Percentiles rank a stretch among this genome's conserved stretches.
Evolutionary conservation across 2,329 filamentous ascomycete genomes (phyloP).

Genomic region (Capronia coronata): DNA sequence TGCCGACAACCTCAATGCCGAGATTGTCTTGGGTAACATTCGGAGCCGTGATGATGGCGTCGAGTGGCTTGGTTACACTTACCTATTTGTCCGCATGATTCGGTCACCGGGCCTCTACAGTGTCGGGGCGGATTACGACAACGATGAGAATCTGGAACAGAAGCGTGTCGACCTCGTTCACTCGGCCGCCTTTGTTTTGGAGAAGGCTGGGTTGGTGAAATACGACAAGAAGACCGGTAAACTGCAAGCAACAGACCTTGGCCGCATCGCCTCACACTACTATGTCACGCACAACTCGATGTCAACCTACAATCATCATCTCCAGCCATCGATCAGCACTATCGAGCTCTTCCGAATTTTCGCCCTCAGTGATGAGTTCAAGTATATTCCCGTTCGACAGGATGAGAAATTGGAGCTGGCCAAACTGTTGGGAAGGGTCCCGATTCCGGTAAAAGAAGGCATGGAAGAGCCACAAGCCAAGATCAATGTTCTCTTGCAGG

Average conservation of each 20-base stretch:
- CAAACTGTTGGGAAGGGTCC: slow-evolving; percentile 81
- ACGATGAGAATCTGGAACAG: slow-evolving; percentile 85
- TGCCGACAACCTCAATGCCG: slow-evolving; percentile 92
- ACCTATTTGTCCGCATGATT: slow-evolving; percentile 95
- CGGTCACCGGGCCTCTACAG: slow-evolving; percentile 91
- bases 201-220: slow-evolving; percentile 82
- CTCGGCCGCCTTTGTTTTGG: slow-evolving; percentile 79
- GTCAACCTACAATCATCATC: slow-evolving; percentile 92
- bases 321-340: slow-evolving; percentile 84
- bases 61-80: slow-evolving; percentile 98
- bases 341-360: slow-evolving; percentile 98
- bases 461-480: slow-evolving; percentile 96
- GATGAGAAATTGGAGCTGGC: slow-evolving; percentile 96
- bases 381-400: slow-evolving; percentile 94
- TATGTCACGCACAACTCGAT: slow-evolving; percentile 96
- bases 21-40: slow-evolving; percentile 90
- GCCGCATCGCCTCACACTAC: slow-evolving; percentile 93
- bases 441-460: slow-evolving; percentile 94
- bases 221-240: slow-evolving; percentile 92
- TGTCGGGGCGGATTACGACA: slow-evolving; percentile 90
- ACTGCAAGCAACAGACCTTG: slow-evolving; percentile 85
- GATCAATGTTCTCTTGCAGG: slow-evolving; percentile 94
- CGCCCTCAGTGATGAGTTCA: slow-evolving; percentile 93
- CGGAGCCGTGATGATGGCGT: slow-evolving; percentile 89
- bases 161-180: slow-evolving; percentile 97